Evolutionary conservation across 768 basidiomycete species (phyloP).

Genomic region (Filobasidium wieringae): DNA sequence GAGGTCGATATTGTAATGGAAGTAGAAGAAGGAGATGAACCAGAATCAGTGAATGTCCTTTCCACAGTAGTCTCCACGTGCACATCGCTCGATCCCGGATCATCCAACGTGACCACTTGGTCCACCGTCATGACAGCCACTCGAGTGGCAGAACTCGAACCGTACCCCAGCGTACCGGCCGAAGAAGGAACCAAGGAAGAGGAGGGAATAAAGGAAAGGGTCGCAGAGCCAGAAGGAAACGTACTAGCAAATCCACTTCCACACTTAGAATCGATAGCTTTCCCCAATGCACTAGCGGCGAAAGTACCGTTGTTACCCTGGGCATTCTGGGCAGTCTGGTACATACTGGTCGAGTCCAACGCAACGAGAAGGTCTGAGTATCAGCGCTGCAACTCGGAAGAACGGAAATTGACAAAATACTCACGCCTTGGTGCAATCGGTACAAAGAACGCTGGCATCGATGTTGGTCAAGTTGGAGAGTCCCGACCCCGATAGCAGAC

Average conservation of each 20-base stretch:
- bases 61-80: no score
- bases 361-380: neutral
- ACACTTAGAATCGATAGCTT: slow-evolving; percentile 25
- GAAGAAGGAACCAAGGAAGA: no score
- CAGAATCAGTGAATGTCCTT: no score
- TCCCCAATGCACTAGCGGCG: slow-evolving; percentile 18
- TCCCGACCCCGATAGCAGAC: slow-evolving; percentile 21
- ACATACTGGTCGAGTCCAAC: slow-evolving; percentile 21
- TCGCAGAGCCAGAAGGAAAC: neutral
- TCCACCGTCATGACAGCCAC: no score
- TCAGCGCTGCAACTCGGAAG: neutral
- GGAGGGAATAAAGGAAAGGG: neutral
- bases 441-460: slow-evolving; percentile 29
- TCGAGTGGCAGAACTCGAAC: neutral
- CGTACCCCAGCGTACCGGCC: no score
- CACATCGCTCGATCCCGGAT: no score
- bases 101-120: no score
- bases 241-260: slow-evolving; percentile 27
- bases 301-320: slow-evolving; percentile 23
- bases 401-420: neutral
- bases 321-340: slow-evolving; percentile 24
- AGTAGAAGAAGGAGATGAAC: no score
- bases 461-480: slow-evolving; percentile 14
- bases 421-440: slow-evolving; percentile 34
- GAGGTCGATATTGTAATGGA: no score